phyloP scores from a whole-genome alignment of 148 eudicot genomes.

The Vaccinium corymbosum region DNA sequence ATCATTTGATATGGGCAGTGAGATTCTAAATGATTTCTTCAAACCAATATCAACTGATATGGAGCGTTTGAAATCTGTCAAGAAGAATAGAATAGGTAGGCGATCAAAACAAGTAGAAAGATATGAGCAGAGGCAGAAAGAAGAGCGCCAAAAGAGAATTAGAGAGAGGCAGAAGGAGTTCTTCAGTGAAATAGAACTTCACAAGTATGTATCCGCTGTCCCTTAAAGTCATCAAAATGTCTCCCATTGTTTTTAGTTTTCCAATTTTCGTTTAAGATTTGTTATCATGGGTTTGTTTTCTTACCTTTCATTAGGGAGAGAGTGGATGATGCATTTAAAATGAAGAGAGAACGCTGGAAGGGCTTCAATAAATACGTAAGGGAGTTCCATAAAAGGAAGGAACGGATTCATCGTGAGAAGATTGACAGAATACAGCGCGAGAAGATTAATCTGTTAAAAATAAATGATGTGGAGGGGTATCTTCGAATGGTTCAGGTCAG shows the following conservation, averaged over 20 bases:
- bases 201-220: conserved; percentile 48
- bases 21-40: conserved; percentile 79
- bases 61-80: conserved; percentile 77
- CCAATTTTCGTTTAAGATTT: neutral
- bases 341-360: conserved; percentile 87
- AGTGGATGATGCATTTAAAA: conserved; percentile 79
- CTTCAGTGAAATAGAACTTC: conserved; percentile 88
- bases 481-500: conserved; percentile 96
- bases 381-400: conserved; percentile 97
- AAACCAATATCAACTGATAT: conserved; percentile 72
- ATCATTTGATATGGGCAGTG: conserved; percentile 43
- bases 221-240: neutral
- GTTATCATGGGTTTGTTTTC: conserved; percentile 12
- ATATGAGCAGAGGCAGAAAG: conserved; percentile 96
- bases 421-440: conserved; percentile 98
- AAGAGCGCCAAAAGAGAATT: conserved; percentile 88
- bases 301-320: conserved; percentile 57
- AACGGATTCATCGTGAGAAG: conserved; percentile 89
- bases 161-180: conserved; percentile 97
- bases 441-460: conserved; percentile 88
- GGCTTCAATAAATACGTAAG: conserved; percentile 75
- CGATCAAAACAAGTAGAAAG: conserved; percentile 83
- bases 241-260: neutral
- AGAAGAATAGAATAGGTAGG: conserved; percentile 92
- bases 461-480: conserved; percentile 99